Base-by-base conservation (phyloP, 352 stramenopile species). In the Pythium plurisporium region DNA sequence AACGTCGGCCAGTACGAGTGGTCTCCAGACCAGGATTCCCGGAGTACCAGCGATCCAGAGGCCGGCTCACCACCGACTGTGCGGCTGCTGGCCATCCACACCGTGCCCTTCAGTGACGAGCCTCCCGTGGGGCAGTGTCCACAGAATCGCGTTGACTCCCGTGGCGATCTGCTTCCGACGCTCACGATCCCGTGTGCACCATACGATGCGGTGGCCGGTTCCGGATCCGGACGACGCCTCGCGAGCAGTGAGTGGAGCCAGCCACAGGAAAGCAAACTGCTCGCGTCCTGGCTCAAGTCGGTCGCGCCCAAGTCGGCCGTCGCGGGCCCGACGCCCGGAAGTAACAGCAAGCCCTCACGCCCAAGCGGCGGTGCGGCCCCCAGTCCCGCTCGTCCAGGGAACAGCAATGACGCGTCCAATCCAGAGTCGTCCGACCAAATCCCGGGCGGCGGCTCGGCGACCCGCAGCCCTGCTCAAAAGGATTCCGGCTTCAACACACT, bases 111-210 rank as follows among this genome's bases (percentile, higher is more conserved):
- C n/a, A 54, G 27, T 22, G 50, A 62, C 23, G 62, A 69, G 31
- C 62, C 62, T 6, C 55, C 52, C 6, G 52, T 69, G 5, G 62
- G 62, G 26, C 62, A 69, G 50, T 69, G 62, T 42, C 62, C 62
- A 7, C 27, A 23, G 5, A 55, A 37, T 23, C 50, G 34, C 7
- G 40, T 33, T 2, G 50, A 58, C 45, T 22, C 55, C 4, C 36
- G 38, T 14, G 55, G 52, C 5, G 50, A 54, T 26, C 37, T 69
- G 25, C 47, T 69, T 6, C 62, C 62, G 22, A 45, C 55, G 43
- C 50, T 69, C 17, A 69, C 50, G 23, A 69, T 69, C 50, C 62
- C 62, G 27, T 69, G 62, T 41, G 50, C 49, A 8, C 30, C 55
- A 3, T 69, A 58, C 55, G 25, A 49, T 31, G 55, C 31, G 5